Base-by-base conservation (phyloP, 768 basidiomycete species). In the Pulveroboletus sp. region DNA sequence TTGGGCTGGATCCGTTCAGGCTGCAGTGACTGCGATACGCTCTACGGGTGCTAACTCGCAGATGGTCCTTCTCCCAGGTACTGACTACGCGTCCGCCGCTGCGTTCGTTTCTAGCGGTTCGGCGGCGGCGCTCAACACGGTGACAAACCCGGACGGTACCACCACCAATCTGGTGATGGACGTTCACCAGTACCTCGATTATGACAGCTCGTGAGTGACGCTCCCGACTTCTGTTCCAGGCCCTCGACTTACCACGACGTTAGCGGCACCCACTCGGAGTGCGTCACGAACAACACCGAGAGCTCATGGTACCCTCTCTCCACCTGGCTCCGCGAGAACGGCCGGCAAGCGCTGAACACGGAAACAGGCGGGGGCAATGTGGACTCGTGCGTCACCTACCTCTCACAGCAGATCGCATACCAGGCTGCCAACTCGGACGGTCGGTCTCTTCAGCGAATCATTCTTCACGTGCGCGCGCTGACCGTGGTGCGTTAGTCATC, bases 121-220 rank as follows among this genome's bases (percentile, higher is more conserved):
- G 23, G 79, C 74, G 2, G 71, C 70, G 13, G 76, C 80, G 3
- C 67, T 84, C 27, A 57, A 53, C 53, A 69, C 57, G 36, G 73
- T 80, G 31, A 69, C 41, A 6, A 78, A 78, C 55, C 73, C 70
- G 26, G 77, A 79, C 51, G 75, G 77, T 6, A 70, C 64, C 19
- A 69, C 48, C 13, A 72, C 64, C 20, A 70, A 71, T 57, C 71
- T 83, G 35, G 65, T 83, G 50, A 76, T 83, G 56, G 82, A 84
- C 56, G 80, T 82, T 3, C 82, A 83, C 72, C 77, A 80, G 59
- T 83, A 82, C 65, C 74, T 80, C 41, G 81, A 83, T 62, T 67
- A 56, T 14, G 79, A 82, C 56, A 76, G 74, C 59, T 78, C 73
- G 48, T 76, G 59, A 63, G 72, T 49, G n/a, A 19, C 49, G 26